Conservation (phyloP, 768 basidiomycete genomes). For the Galerina marginata region DNA sequence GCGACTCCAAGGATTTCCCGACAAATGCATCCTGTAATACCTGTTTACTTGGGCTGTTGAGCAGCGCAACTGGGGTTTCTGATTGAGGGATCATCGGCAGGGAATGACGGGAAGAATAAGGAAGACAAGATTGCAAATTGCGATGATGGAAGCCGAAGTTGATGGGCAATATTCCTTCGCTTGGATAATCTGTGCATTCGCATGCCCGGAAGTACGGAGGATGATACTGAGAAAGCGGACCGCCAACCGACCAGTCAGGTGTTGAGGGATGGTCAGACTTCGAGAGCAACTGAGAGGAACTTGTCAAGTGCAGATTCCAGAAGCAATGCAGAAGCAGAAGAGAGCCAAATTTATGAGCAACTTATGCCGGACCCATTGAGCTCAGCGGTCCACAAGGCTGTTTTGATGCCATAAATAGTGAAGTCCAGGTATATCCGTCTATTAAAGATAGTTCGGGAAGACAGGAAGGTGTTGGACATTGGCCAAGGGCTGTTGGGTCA, state of each 20-base stretch:
- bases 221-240: background rate
- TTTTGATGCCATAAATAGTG: too few relatives aligned
- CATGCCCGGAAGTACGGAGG: background rate
- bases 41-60: constrained; percentile 47
- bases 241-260: background rate
- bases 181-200: too few relatives aligned
- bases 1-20: constrained; percentile 55
- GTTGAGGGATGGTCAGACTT: background rate
- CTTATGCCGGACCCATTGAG: too few relatives aligned
- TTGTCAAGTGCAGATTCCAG: too few relatives aligned
- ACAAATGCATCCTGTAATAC: constrained; percentile 58
- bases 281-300: too few relatives aligned
- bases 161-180: background rate
- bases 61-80: constrained; percentile 27
- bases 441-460: too few relatives aligned
- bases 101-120: background rate
- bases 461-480: too few relatives aligned
- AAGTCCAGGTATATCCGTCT: too few relatives aligned
- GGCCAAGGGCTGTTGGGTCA: too few relatives aligned
- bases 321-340: too few relatives aligned
- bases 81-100: constrained; percentile 29
- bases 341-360: too few relatives aligned
- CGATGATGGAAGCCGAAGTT: background rate
- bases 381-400: too few relatives aligned
- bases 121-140: background rate